Base-by-base conservation (phyloP, 495 filamentous ascomycete genomes). In the Xylona heveae region DNA sequence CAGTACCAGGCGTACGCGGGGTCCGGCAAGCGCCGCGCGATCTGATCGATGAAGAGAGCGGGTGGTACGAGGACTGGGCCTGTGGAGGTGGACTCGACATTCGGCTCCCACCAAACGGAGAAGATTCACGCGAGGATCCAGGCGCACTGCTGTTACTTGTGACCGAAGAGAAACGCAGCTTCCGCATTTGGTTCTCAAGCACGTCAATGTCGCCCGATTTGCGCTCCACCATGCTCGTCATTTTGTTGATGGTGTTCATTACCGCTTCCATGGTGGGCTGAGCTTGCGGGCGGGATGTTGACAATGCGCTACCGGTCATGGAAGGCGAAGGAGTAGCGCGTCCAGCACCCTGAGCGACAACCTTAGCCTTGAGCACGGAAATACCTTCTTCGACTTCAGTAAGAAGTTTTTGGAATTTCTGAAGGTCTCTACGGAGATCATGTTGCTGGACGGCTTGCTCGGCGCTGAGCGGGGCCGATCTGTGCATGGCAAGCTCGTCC, bases 201-300 rank as follows among this genome's bases (percentile, higher is more conserved):
- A 90, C 66, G 49, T 91, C 80, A 29, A 95, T 71, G 40, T 95
- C 88, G 28, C 69, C 73, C 48, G 74, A 81, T 46, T 73, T 77
- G 51, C 72, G 73, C 56, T 93, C 78, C 0, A 74, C 74, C 79
- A 94, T 91, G 37, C 55, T 68, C 32, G 83, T 95, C 68, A 99
- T 78, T 34, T 88, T 93, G 32, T 58, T 57, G 39, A 99, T 91
- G 4, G 90, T 95, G 30, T 75, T 77, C 26, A 78, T 68, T 13
- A 95, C 81, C 5, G 81, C 80, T 40, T 94, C 90, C 1, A 93
- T 75, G 0, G 85, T 94, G 2, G 88, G 90, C n/a, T 60, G 55
- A 25, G 61, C 45, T 8, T 19, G 29, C n/a, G 19, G 4, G 51
- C 13, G 21, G 36, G 20, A 39, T 12, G 30, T 33, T 28, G 26